phyloP scores from a whole-genome alignment of 495 filamentous ascomycete genomes.

The Oidiodendron maius region DNA sequence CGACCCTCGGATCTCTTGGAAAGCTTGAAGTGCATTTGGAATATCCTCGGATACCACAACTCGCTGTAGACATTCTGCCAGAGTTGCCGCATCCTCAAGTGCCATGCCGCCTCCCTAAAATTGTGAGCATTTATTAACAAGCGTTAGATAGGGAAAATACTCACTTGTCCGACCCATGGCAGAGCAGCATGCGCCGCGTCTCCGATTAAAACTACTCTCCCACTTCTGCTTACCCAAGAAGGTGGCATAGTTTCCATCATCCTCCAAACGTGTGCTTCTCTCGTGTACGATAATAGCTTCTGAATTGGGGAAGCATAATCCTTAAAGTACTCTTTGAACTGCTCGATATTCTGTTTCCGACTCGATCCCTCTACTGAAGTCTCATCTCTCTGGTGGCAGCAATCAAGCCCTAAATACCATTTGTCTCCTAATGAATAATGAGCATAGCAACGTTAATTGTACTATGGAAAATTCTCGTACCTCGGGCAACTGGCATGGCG shows the following conservation, averaged over 20 bases:
- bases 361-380: background rate
- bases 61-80: background rate
- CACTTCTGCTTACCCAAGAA: slow-evolving; percentile 1
- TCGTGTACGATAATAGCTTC: background rate
- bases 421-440: slow-evolving; percentile 3
- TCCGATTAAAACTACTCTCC: background rate
- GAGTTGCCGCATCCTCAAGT: background rate
- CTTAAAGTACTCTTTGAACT: background rate
- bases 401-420: slow-evolving; percentile 2
- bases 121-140: background rate
- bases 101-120: background rate
- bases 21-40: background rate
- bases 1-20: background rate
- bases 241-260: background rate
- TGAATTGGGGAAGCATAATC: background rate
- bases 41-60: background rate
- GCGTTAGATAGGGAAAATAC: background rate
- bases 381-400: background rate
- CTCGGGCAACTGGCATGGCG: background rate
- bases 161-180: slow-evolving; percentile 2
- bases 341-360: slow-evolving; percentile 1
- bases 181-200: background rate
- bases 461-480: background rate
- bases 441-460: background rate
- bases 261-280: background rate